Evolutionary conservation across 257 asterid species (phyloP), one percentile per base, ranked within the genome.

Genomic region (Petunia secreta): DNA sequence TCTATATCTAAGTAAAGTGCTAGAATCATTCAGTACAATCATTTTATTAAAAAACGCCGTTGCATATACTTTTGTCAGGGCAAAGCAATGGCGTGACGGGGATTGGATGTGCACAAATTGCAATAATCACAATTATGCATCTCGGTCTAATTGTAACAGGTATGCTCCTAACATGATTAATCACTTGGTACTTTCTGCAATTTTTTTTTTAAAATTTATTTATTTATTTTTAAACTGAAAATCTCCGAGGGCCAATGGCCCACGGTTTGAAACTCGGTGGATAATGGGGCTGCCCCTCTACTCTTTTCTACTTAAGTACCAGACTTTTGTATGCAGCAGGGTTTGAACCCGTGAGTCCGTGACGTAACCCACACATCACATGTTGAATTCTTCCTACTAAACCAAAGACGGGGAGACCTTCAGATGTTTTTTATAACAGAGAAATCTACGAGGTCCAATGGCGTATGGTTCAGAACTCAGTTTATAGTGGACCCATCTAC

Each of bases 41-140:
- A 34, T 50, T 73, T 64, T 43, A n/a, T 38, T 6, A 25, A 38
- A 16, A 63, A 16, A 39, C 64, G 39, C 6, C 50, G 59, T 79
- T 79, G 64, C 55, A 50, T 79, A 66, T 79, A n/a, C n/a, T 14
- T 79, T 84, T 71, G 82, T 84, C 96, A 94, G 97, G 75, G 94
- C 97, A 63, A 92, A 88, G 82, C 97, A 94, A 82, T 92, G 98
- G 98, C 97, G 96, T 57, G 92, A 91, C 75, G 97, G 98, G 84
- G 97, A 94, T 83, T 92, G 98, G 98, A 91, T 92, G 97, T 92
- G 98, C 90, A 85, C 91, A 76, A 92, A 88, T 80, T 94, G 98
- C 86, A 91, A 89, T 83, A 94, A 92, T 86, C 98, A 94, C 88
- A 94, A 94, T 77, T 94, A 94, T 41, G 97, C 98, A 63, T 94